A percentile compares a stretch with the other conserved stretches of the same genome.
These are phyloP conservation scores for Parastagonospora avenae DNA, from an alignment of 2,329 filamentous ascomycete genomes.

Conservation along the genomic window DNA sequence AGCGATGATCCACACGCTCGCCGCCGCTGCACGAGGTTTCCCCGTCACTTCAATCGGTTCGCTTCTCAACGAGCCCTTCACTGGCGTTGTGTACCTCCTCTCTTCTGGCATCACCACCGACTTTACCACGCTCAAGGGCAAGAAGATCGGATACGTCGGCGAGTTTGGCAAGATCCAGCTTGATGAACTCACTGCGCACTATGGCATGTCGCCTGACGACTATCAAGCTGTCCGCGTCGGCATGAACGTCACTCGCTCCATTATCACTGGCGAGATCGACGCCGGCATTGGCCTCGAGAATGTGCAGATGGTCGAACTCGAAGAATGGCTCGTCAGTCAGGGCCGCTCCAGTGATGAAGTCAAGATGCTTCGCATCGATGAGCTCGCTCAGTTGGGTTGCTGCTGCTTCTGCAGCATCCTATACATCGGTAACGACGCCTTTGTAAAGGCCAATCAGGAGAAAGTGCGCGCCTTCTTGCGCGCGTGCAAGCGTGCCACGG, in stretches of 20 bases:
- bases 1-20: slow-evolving; percentile 82
- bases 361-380: slow-evolving; percentile 80
- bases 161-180: slow-evolving; percentile 85
- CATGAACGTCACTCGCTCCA: slow-evolving; percentile 80
- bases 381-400: slow-evolving; percentile 78
- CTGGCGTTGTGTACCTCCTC: slow-evolving; percentile 78
- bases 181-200: slow-evolving; percentile 78
- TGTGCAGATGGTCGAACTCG: slow-evolving; percentile 81
- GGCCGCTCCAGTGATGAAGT: slow-evolving; percentile 69
- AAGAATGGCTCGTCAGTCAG: slow-evolving; percentile 72
- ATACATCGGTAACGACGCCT: slow-evolving; percentile 77
- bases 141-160: slow-evolving; percentile 78
- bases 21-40: slow-evolving; percentile 76
- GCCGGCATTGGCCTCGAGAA: slow-evolving; percentile 80
- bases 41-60: slow-evolving; percentile 75
- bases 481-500: slow-evolving; percentile 75
- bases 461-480: slow-evolving; percentile 71
- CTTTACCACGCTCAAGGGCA: slow-evolving; percentile 75
- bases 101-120: slow-evolving; percentile 74
- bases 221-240: slow-evolving; percentile 79
- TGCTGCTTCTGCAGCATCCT: slow-evolving; percentile 85
- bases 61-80: slow-evolving; percentile 80
- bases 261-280: slow-evolving; percentile 73
- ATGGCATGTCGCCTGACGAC: slow-evolving; percentile 73
- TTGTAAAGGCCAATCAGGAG: slow-evolving; percentile 68